A percentile compares a stretch with the other conserved stretches of the same genome.
Conservation (phyloP, 768 basidiomycete genomes). For the Amanita rubescens region DNA sequence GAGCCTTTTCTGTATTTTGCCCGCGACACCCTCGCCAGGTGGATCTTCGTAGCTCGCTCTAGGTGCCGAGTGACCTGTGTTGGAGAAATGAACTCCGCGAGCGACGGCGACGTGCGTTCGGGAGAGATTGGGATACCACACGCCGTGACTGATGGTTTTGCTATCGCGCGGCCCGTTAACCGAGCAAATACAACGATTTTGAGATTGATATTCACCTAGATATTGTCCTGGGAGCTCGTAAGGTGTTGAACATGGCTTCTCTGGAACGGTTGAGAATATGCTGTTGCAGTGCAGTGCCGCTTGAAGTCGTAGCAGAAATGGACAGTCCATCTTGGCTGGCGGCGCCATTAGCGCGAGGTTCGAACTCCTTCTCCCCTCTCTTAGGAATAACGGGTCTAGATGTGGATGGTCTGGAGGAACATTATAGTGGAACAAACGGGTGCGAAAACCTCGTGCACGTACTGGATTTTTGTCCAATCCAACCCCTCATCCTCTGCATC, state of each 20-base stretch:
- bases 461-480: constrained; percentile 70
- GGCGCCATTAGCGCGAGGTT: constrained; percentile 40
- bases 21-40: not conserved
- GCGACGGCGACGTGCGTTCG: constrained; percentile 63
- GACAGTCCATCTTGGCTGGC: not conserved
- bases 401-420: constrained; percentile 4
- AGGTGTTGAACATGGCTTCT: constrained; percentile 79
- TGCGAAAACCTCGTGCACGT: not conserved
- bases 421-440: not conserved
- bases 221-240: constrained; percentile 66
- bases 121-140: constrained; percentile 65
- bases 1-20: constrained; percentile 52
- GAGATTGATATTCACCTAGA: constrained; percentile 48
- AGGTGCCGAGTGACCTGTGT: constrained; percentile 75
- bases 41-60: constrained; percentile 28
- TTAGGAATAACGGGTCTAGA: constrained; percentile 73
- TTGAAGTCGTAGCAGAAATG: not conserved
- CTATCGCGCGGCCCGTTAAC: constrained; percentile 30
- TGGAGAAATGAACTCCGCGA: constrained; percentile 77
- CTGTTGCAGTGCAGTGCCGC: constrained; percentile 67
- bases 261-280: constrained; percentile 77
- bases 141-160: constrained; percentile 71
- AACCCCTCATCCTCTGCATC: constrained; percentile 67
- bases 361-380: constrained; percentile 96
- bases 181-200: not conserved